Evolutionary conservation across 106 monocot genomes (phyloP).

Genomic region (Vanilla planifolia): DNA sequence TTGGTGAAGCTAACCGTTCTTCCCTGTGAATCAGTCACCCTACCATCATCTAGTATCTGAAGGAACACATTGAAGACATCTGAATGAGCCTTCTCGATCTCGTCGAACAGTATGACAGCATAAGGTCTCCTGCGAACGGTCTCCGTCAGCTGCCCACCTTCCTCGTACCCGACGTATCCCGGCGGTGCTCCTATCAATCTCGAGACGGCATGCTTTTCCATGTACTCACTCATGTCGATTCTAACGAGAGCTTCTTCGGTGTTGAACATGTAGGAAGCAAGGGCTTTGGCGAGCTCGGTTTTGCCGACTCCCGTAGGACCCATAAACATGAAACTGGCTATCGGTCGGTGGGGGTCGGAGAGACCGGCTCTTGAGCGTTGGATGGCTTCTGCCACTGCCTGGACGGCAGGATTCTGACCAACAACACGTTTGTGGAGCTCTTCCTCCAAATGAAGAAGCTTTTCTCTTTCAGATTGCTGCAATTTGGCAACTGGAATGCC

Average conservation of each 20-base stretch:
- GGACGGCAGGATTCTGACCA: conserved; percentile 91
- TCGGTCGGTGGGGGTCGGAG: conserved; percentile 92
- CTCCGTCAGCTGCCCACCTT: conserved; percentile 93
- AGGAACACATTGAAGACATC: conserved; percentile 98
- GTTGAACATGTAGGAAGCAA: conserved; percentile 93
- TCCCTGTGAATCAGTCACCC: conserved; percentile 95
- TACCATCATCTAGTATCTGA: conserved; percentile 95
- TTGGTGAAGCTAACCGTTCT: conserved; percentile 91
- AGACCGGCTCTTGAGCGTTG: conserved; percentile 92
- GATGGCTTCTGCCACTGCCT: conserved; percentile 90
- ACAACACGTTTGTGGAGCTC: conserved; percentile 95
- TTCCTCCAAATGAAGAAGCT: conserved; percentile 83
- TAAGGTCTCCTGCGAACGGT: conserved; percentile 85
- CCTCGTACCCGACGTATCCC: conserved; percentile 98
- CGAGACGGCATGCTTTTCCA: conserved; percentile 98
- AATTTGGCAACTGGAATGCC: conserved; percentile 95
- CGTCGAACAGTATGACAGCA: conserved; percentile 89
- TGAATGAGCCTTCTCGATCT: conserved; percentile 99
- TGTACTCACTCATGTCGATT: conserved; percentile 99
- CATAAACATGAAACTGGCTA: conserved; percentile 99
- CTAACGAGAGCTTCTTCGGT: conserved; percentile 96
- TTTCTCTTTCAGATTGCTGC: conserved; percentile 94
- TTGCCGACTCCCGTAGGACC: conserved; percentile 99
- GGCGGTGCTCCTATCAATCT: conserved; percentile 95
- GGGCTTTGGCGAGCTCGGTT: conserved; percentile 90